Evolutionary conservation across 2,329 filamentous ascomycete genomes (phyloP).

Genomic region (Paradendryphiella salina): DNA sequence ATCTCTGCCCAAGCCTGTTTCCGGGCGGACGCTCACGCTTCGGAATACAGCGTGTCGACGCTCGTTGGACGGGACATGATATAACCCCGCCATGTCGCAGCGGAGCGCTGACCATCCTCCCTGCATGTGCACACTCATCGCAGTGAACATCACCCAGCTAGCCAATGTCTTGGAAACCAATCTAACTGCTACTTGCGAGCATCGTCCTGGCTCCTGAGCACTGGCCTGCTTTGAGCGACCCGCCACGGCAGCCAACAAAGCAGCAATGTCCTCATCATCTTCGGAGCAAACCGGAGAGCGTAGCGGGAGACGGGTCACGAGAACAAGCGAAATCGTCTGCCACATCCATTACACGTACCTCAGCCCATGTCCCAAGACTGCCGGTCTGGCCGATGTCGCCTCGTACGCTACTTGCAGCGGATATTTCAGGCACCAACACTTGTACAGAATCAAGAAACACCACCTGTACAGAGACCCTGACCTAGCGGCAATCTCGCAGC

Average conservation of each 20-base stretch:
- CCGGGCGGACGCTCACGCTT: constrained; percentile 27
- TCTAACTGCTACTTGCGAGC: constrained; percentile 6
- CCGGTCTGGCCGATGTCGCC: constrained; percentile 44
- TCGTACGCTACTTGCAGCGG: constrained; percentile 21
- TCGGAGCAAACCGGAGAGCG: constrained; percentile 39
- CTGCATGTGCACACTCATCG: constrained; percentile 20
- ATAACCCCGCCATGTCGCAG: constrained; percentile 30
- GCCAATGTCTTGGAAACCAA: constrained; percentile 8
- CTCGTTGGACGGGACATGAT: constrained; percentile 34
- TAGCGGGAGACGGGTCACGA: constrained; percentile 42
- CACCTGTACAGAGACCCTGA: constrained; percentile 3
- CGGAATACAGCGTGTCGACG: constrained; percentile 8
- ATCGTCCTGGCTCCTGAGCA: not conserved
- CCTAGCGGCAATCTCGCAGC: constrained; percentile 18
- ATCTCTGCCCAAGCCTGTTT: constrained; percentile 30
- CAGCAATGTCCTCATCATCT: constrained; percentile 10
- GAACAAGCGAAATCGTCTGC: constrained; percentile 31
- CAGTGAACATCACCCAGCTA: constrained; percentile 10
- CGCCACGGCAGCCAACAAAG: constrained; percentile 18
- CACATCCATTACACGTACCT: constrained; percentile 11
- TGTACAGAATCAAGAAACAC: constrained; percentile 4
- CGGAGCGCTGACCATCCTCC: constrained; percentile 22
- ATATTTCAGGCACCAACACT: constrained; percentile 31
- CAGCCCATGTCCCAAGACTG: constrained; percentile 10
- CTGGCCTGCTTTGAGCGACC: constrained; percentile 17